Evolutionary conservation across 768 basidiomycete genomes (phyloP), one percentile per base, ranked within the genome.

Genomic region (Tulasnella sp.): DNA sequence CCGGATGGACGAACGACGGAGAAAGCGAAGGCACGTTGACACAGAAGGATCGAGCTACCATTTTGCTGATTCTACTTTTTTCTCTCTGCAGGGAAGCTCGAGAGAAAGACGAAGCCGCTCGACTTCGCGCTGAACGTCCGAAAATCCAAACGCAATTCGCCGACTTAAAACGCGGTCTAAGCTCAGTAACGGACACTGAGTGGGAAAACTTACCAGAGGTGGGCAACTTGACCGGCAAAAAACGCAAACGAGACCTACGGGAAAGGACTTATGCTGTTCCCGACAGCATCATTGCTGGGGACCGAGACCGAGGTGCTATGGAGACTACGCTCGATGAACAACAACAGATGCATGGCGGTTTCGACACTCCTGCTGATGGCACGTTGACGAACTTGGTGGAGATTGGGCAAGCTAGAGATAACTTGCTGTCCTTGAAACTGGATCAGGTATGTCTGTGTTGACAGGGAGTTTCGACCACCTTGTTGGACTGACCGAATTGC

Each of bases 201-300:
- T 98, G 98, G 98, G 94, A 96, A 83, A 92, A 86, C 82, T 92
- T 98, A 82, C 97, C 97, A 24, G 97, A 99, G 87, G 97, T 98
- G 75, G 94, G 94, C 74, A 98, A 99, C 87, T 88, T 99, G 81
- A 97, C 96, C 73, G 90, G 95, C 82, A 96, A 94, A 87, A 94
- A 95, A 86, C 88, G 95, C 83, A 89, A 94, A 85, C 91, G 90
- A 85, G 94, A 97, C 83, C 81, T 82, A 16, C 84, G 86, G 74
- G 87, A 86, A 76, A 88, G 95, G 82, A 87, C 89, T 44, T 99
- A 93, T 85, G 96, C 93, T 81, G 95, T 99, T 36, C 95, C 96
- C 39, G 98, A 99, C 85, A 95, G 94, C 82, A 90, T 99, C 76
- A 87, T 98, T 71, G 93, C 97, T 31, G 95, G 95, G 56, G 94